Percentiles rank a stretch among this genome's conserved stretches.
Conservation (phyloP, 192 early-diverging fungal genomes). For the Dissophora globulifera region DNA sequence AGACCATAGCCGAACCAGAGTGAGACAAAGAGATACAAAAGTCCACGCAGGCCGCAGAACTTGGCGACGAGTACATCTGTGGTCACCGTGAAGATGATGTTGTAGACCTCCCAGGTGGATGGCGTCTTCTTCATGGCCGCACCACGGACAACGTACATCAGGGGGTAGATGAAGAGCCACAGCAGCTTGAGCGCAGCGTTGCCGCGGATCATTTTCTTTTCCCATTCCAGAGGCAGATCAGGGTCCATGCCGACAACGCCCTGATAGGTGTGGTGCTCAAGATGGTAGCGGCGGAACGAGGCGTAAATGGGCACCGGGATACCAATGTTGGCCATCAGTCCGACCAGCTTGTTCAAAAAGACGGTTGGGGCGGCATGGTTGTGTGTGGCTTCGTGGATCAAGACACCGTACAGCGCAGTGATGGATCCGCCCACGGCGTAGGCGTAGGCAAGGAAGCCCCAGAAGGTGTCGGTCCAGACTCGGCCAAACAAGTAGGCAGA, state of each 20-base stretch:
- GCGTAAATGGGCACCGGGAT: conserved; percentile 83
- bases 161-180: conserved; percentile 86
- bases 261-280: conserved; percentile 98
- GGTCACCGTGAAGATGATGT: conserved; percentile 74
- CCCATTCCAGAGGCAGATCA: conserved; percentile 91
- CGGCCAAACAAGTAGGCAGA: conserved; percentile 84
- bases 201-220: conserved; percentile 80
- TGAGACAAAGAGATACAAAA: conserved; percentile 74
- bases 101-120: conserved; percentile 82
- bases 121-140: conserved; percentile 73
- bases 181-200: conserved; percentile 75
- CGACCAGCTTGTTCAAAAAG: conserved; percentile 84
- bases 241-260: conserved; percentile 94
- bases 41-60: conserved; percentile 70
- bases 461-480: conserved; percentile 70
- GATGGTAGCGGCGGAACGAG: conserved; percentile 88
- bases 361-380: conserved; percentile 78
- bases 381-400: conserved; percentile 96
- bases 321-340: conserved; percentile 86
- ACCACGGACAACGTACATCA: conserved; percentile 87
- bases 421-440: conserved; percentile 88
- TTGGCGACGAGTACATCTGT: conserved; percentile 65
- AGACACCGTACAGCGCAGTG: conserved; percentile 82
- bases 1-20: conserved; percentile 87
- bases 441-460: conserved; percentile 70